phyloP scores from a whole-genome alignment of 441 rosid species.

The Lepidium campestre region DNA sequence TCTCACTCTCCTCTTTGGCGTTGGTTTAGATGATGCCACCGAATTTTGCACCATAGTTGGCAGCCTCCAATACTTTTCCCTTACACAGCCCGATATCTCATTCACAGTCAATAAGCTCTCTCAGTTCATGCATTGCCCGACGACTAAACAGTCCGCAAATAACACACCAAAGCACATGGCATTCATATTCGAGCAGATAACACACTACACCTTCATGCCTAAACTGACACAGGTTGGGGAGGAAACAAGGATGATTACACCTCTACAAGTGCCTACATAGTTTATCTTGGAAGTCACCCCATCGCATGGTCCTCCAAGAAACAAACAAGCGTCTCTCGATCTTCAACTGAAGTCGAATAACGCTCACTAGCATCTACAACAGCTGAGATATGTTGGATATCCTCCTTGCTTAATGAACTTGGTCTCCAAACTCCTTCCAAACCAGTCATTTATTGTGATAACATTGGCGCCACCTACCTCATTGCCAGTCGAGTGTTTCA shows the following conservation, averaged over 20 bases:
- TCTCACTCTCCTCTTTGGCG: fast-evolving
- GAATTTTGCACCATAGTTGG: fast-evolving
- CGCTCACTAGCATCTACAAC: background rate
- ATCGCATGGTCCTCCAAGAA: background rate
- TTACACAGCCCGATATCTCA: background rate
- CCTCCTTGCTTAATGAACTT: background rate
- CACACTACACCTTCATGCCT: background rate
- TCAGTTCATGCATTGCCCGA: background rate
- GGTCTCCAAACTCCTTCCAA: background rate
- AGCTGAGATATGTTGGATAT: background rate
- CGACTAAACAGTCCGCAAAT: fast-evolving
- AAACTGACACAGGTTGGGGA: background rate
- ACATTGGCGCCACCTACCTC: background rate
- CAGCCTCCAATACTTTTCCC: background rate
- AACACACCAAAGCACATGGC: background rate
- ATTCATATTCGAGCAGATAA: fast-evolving
- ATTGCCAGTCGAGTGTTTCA: too few species aligned
- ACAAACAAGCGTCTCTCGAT: background rate
- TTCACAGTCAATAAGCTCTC: background rate
- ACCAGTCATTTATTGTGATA: background rate
- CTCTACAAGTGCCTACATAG: background rate
- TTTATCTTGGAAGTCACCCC: background rate
- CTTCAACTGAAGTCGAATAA: background rate
- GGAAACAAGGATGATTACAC: background rate
- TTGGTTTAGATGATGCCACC: background rate